Evolutionary conservation across 2,329 filamentous ascomycete species (phyloP), one percentile per base, ranked within the genome.

Genomic region (Diplodia intermedia): DNA sequence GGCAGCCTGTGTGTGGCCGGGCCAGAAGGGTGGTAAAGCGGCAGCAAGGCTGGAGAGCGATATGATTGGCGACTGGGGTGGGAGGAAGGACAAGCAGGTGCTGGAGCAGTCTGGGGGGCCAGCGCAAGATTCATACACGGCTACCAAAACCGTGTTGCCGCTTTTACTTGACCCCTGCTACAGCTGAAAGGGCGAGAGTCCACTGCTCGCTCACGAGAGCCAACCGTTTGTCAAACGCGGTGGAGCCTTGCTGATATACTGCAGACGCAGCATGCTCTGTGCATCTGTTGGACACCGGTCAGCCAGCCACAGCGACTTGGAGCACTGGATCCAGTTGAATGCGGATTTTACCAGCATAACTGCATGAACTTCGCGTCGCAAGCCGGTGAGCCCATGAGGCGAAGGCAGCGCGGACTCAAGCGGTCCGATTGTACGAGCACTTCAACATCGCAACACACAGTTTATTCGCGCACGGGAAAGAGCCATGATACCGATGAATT

Each of bases 101-200:
- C 47, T 11, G n/a, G 7, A 23, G 0, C 2, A 4, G 23, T 26
- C 0, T 7, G 1, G n/a, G 31, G 43, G 11, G 1, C 1, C 1
- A 18, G 31, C 15, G 18, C 1, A 4, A 49, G 23, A 49, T 49
- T 61, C 57, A 61, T 61, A 61, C 14, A 26, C 2, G 9, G 4
- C 2, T 20, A 40, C 40, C 57, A 47, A 61, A 26, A 20, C 33
- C 5, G 3, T 18, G 26, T 2, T 3, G 40, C 57, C 6, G 57
- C 38, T 33, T 49, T 49, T 20, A 5, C 15, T 18, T 1, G 2
- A 33, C 18, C 26, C 26, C 12, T 20, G 20, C 12, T 23, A 1
- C 7, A 3, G 29, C 20, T 20, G 26, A 31, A 60, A 60, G 20
- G 38, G 55, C 36, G 55, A 18, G 29, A 20, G 1, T 56, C 8